Percentiles rank a stretch among this genome's conserved stretches.
These are phyloP conservation scores for Ramaria sp. DNA, from an alignment of 768 basidiomycete genomes.

Conservation along the genomic window DNA sequence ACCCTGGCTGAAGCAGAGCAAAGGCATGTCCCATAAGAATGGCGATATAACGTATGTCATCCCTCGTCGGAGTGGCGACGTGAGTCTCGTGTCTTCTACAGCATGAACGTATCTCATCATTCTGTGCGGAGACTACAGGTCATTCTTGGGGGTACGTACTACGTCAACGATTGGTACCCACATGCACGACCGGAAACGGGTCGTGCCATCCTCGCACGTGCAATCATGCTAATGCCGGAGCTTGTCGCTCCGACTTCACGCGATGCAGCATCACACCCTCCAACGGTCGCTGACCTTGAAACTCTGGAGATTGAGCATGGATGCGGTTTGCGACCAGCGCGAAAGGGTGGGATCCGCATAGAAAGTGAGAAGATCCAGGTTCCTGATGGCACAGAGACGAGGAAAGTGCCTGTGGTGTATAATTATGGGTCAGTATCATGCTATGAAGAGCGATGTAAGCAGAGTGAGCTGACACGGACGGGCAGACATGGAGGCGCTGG, in stretches of 20 bases:
- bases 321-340: slow-evolving; percentile 54
- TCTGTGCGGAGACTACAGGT: slow-evolving; percentile 15
- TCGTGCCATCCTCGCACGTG: slow-evolving; percentile 13
- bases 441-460: not conserved
- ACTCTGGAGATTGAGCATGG: slow-evolving; percentile 30
- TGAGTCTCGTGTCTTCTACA: slow-evolving; percentile 17
- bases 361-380: slow-evolving; percentile 32
- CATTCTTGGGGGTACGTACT: slow-evolving; percentile 52
- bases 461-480: not conserved
- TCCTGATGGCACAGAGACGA: slow-evolving; percentile 15
- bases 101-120: not conserved
- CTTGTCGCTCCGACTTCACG: slow-evolving; percentile 8
- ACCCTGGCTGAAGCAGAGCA: slow-evolving; percentile 41
- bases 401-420: slow-evolving; percentile 40
- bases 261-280: slow-evolving; percentile 7
- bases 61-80: slow-evolving; percentile 48
- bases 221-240: slow-evolving; percentile 15
- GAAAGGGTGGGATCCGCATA: slow-evolving; percentile 59
- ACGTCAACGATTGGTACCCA: slow-evolving; percentile 60
- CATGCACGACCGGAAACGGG: slow-evolving; percentile 47
- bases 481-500: slow-evolving; percentile 52
- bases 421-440: slow-evolving; percentile 50
- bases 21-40: slow-evolving; percentile 13
- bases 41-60: slow-evolving; percentile 44
- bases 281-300: slow-evolving; percentile 29